These are phyloP conservation scores for Pichia sp. DNA, from an alignment of 1,139 yeast genomes.

Conservation along the genomic window DNA sequence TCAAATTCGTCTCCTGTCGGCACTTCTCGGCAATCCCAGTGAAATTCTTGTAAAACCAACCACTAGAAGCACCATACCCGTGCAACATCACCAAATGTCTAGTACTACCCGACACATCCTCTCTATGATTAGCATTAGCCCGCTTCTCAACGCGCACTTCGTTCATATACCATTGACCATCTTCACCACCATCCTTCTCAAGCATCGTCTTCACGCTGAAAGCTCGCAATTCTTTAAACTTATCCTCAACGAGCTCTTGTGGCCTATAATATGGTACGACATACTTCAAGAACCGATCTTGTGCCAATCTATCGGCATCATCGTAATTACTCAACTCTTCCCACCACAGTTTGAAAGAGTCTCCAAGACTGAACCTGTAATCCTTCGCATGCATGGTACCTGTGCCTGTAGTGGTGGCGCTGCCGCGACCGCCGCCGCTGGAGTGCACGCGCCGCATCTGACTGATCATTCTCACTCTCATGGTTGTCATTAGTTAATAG, in stretches of 20 bases:
- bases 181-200: constrained; percentile 3
- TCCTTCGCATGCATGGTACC: too few relatives aligned
- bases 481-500: too few relatives aligned
- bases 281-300: constrained; percentile 21
- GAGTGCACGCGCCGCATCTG: too few relatives aligned
- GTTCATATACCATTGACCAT: constrained; percentile 16
- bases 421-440: too few relatives aligned
- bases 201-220: constrained; percentile 12
- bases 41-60: constrained; percentile 77
- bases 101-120: constrained; percentile 5
- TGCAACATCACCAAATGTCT: constrained; percentile 64
- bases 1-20: constrained; percentile 17
- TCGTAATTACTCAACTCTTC: constrained; percentile 14
- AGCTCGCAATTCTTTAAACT: constrained; percentile 9
- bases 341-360: constrained; percentile 22
- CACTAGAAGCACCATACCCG: constrained; percentile 88
- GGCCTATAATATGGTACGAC: constrained; percentile 25
- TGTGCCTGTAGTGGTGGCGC: too few relatives aligned
- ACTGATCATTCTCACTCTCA: too few relatives aligned
- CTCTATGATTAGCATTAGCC: constrained; percentile 13
- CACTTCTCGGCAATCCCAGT: constrained; percentile 37
- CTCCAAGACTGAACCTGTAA: too few relatives aligned
- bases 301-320: constrained; percentile 18
- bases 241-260: constrained; percentile 6
- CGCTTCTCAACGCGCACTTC: constrained; percentile 19